Evolutionary conservation across 164 flowering plant species (phyloP).

Genomic region (Vitis amurensis): DNA sequence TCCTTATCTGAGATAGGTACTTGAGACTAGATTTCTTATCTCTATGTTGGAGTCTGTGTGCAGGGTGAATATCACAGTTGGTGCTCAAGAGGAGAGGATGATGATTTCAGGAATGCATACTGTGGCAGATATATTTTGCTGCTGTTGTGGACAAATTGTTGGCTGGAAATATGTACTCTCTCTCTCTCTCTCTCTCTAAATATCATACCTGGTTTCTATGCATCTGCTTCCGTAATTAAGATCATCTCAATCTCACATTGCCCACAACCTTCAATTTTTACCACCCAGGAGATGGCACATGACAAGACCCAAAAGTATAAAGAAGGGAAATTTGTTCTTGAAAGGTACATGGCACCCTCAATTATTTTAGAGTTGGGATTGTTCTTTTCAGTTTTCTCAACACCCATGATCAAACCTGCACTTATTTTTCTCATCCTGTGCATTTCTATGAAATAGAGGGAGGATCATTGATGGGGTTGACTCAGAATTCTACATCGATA

Average conservation of each 20-base stretch:
- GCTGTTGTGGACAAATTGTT: slow-evolving; percentile 83
- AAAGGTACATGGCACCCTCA: slow-evolving; percentile 42
- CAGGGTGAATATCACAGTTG: slow-evolving; percentile 60
- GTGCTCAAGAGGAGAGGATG: slow-evolving; percentile 67
- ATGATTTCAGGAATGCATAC: slow-evolving; percentile 91
- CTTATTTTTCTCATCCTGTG: background rate
- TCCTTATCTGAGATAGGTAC: background rate
- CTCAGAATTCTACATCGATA: slow-evolving; percentile 55
- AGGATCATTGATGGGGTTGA: slow-evolving; percentile 62
- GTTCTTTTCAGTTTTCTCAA: background rate
- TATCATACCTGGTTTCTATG: background rate
- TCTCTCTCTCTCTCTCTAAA: slow-evolving; percentile 16
- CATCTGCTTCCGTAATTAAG: background rate
- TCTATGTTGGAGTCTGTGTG: slow-evolving; percentile 5
- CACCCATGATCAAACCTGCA: background rate
- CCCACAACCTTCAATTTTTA: background rate
- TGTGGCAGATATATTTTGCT: slow-evolving; percentile 83
- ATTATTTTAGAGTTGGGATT: too few species aligned
- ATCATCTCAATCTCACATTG: background rate
- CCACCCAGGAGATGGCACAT: slow-evolving; percentile 62
- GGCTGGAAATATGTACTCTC: slow-evolving; percentile 91
- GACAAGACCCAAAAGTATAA: slow-evolving; percentile 73
- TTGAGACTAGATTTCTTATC: background rate
- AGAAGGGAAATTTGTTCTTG: slow-evolving; percentile 85
- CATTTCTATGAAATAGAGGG: slow-evolving; percentile 32